A percentile compares a stretch with the other conserved stretches of the same genome.
phyloP scores from a whole-genome alignment of 1,139 yeast genomes.

The Williopsis jadinii region DNA sequence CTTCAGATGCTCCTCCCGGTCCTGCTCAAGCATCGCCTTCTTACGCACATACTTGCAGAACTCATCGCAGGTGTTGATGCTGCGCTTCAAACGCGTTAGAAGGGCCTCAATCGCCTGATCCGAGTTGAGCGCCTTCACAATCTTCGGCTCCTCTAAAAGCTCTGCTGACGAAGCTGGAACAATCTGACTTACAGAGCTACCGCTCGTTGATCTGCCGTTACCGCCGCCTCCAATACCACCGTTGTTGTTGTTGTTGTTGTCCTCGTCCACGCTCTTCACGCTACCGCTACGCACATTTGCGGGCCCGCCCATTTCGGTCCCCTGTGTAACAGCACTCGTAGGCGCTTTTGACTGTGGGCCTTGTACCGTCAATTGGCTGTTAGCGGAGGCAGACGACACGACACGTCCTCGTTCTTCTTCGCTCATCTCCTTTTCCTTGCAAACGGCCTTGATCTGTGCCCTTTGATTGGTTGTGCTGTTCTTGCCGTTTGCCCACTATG shows the following conservation, averaged over 20 bases:
- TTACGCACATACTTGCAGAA: constrained; percentile 72
- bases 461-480: too few relatives aligned
- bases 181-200: constrained; percentile 4
- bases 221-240: neutral
- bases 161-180: constrained; percentile 20
- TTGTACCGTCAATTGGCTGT: neutral
- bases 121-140: constrained; percentile 43
- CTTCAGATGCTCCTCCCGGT: constrained; percentile 64
- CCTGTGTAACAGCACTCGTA: too few relatives aligned
- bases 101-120: constrained; percentile 62
- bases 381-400: neutral
- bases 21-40: constrained; percentile 74
- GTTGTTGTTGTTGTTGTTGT: too few relatives aligned
- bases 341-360: neutral
- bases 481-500: too few relatives aligned
- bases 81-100: constrained; percentile 67
- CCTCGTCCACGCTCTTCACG: too few relatives aligned
- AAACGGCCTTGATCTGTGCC: neutral
- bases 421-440: neutral
- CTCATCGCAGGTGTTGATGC: constrained; percentile 78
- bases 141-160: constrained; percentile 35
- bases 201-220: neutral
- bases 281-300: too few relatives aligned
- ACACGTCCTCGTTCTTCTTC: neutral
- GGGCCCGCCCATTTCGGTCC: too few relatives aligned